Evolutionary conservation across 2,329 filamentous ascomycete genomes (phyloP).

Genomic region (Penicillium sp.): DNA sequence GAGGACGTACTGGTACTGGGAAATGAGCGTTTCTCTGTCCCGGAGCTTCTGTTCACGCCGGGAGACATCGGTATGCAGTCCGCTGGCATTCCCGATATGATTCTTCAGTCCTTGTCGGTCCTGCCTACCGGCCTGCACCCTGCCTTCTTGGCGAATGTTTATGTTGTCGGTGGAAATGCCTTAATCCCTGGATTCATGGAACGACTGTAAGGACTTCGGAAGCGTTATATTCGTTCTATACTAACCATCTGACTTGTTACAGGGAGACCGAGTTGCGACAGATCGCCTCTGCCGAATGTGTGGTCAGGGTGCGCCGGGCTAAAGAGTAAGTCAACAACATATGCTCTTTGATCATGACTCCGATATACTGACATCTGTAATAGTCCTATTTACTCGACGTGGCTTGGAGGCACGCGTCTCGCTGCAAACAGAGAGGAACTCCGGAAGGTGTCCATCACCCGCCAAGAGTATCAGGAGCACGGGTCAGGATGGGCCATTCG

Average conservation of each 20-base stretch:
- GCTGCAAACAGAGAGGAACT: slow-evolving; percentile 64
- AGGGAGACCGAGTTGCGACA: slow-evolving; percentile 66
- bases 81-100: slow-evolving; percentile 74
- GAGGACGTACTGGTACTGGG: slow-evolving; percentile 84
- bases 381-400: slow-evolving; percentile 71
- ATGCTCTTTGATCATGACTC: background rate
- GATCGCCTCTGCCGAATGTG: slow-evolving; percentile 70
- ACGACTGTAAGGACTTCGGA: slow-evolving; percentile 54
- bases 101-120: slow-evolving; percentile 70
- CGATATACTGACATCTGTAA: slow-evolving; percentile 14
- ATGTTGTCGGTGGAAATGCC: slow-evolving; percentile 84
- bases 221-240: background rate
- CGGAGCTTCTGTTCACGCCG: slow-evolving; percentile 85
- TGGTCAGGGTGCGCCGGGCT: slow-evolving; percentile 68
- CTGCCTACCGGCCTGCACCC: slow-evolving; percentile 82
- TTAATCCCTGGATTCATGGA: slow-evolving; percentile 76
- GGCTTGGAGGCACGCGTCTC: slow-evolving; percentile 77
- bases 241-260: slow-evolving; percentile 19
- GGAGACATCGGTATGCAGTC: slow-evolving; percentile 80
- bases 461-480: slow-evolving; percentile 84
- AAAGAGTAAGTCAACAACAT: slow-evolving; percentile 51
- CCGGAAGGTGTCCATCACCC: slow-evolving; percentile 69
- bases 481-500: slow-evolving; percentile 71
- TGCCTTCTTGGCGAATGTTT: slow-evolving; percentile 75
- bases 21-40: slow-evolving; percentile 87